These are phyloP conservation scores for Papiliotrema nemorosa DNA, from an alignment of 1,284 basidiomycete genomes.

Conservation along the genomic window DNA sequence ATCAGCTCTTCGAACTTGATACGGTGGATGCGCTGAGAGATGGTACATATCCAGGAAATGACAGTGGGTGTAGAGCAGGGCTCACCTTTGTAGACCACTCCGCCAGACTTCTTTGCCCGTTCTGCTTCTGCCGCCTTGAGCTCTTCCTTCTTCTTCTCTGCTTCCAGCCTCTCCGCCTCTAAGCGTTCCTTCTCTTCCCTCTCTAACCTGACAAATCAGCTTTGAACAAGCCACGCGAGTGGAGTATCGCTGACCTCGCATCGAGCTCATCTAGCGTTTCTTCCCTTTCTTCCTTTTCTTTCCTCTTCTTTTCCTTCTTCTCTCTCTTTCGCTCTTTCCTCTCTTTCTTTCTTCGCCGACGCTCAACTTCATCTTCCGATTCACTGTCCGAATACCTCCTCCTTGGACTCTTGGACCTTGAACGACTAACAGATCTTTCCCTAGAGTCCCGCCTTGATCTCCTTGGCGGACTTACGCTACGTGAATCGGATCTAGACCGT, in stretches of 20 bases:
- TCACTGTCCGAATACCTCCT: conserved; percentile 12
- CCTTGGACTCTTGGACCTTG: not conserved
- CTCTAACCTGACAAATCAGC: conserved; percentile 30
- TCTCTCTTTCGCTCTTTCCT: conserved; percentile 15
- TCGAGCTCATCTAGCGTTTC: conserved; percentile 48
- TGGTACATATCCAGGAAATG: not conserved
- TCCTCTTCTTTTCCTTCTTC: conserved; percentile 16
- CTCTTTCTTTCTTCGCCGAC: conserved; percentile 13
- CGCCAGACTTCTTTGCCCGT: conserved; percentile 28
- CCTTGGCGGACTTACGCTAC: not conserved
- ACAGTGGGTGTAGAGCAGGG: not conserved
- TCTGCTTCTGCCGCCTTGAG: conserved; percentile 33
- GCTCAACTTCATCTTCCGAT: conserved; percentile 14
- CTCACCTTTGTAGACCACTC: conserved; percentile 47
- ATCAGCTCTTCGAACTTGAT: not conserved
- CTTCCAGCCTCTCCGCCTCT: conserved; percentile 31
- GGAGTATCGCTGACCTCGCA: conserved; percentile 24
- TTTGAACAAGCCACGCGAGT: not conserved
- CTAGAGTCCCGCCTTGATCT: not conserved
- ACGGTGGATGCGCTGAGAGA: too few species aligned
- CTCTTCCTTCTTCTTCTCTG: conserved; percentile 32
- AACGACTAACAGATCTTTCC: not conserved
- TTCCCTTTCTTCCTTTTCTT: conserved; percentile 18
- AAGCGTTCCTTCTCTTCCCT: conserved; percentile 47
- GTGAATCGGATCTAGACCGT: not conserved